Evolutionary conservation across 257 asterid species (phyloP).

Genomic region (Scutellaria galericulata): DNA sequence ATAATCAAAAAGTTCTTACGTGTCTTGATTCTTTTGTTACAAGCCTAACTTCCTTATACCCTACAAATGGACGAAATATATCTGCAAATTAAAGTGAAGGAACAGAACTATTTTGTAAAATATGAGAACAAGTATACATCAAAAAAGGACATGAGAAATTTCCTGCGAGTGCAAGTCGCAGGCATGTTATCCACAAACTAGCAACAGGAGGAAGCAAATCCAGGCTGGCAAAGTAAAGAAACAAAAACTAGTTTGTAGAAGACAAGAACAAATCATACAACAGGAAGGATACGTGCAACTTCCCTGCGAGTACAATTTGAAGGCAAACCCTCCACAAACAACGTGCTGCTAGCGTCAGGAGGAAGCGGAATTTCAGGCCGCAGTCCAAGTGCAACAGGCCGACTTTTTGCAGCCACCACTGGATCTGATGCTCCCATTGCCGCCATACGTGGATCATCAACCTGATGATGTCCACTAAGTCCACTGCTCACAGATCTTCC

Average conservation of each 20-base stretch:
- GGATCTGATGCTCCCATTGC: constrained; percentile 57
- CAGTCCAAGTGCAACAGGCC: constrained; percentile 49
- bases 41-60: constrained; percentile 79
- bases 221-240: constrained; percentile 61
- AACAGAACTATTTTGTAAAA: constrained; percentile 37
- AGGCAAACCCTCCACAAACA: constrained; percentile 63
- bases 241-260: constrained; percentile 33
- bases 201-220: constrained; percentile 86
- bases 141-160: constrained; percentile 86
- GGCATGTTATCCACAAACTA: constrained; percentile 62
- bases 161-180: constrained; percentile 72
- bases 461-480: constrained; percentile 50
- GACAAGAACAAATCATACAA: constrained; percentile 1
- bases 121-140: constrained; percentile 6
- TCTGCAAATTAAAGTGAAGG: constrained; percentile 63
- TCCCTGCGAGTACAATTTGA: constrained; percentile 76
- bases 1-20: constrained; percentile 47
- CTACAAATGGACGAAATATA: constrained; percentile 87
- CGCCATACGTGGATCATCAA: constrained; percentile 61
- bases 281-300: constrained; percentile 85
- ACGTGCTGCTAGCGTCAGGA: constrained; percentile 82
- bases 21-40: constrained; percentile 77
- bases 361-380: constrained; percentile 76
- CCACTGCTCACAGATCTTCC: constrained; percentile 61
- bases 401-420: constrained; percentile 47